Conservation (phyloP, 495 filamentous ascomycete species). For the Trichoderma virens region DNA sequence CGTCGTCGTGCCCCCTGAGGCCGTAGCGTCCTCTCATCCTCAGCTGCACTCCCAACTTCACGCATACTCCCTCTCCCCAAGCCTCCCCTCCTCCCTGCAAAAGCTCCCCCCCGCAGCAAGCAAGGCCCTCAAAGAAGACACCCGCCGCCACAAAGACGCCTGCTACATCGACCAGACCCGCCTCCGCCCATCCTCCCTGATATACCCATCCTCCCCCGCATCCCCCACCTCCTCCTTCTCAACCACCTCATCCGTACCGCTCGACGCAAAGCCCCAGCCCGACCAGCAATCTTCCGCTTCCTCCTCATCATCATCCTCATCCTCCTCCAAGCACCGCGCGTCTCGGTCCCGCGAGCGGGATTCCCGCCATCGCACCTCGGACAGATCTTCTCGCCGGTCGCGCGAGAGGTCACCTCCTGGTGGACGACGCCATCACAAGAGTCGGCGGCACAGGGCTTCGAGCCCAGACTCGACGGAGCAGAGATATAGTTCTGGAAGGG, state of each 20-base stretch:
- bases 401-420: not conserved
- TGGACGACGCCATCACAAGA: not conserved
- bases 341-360: not conserved
- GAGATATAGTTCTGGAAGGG: not conserved
- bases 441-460: not conserved
- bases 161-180: not conserved
- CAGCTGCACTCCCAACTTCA: not conserved
- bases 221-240: not conserved
- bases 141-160: not conserved
- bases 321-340: constrained; percentile 16
- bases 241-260: not conserved
- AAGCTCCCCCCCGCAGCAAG: not conserved
- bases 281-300: constrained; percentile 19
- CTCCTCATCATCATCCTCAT: constrained; percentile 22
- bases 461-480: not conserved
- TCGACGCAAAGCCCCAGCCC: constrained; percentile 14
- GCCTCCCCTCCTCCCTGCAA: not conserved
- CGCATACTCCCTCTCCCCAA: not conserved
- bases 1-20: not conserved
- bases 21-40: not conserved
- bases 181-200: not conserved
- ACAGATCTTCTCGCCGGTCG: not conserved
- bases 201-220: not conserved
- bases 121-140: constrained; percentile 5
- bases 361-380: not conserved